A percentile compares a stretch with the other conserved stretches of the same genome.
Conservation (phyloP, 1,284 basidiomycete genomes). For the Microbotryum silenes-acaulis region DNA sequence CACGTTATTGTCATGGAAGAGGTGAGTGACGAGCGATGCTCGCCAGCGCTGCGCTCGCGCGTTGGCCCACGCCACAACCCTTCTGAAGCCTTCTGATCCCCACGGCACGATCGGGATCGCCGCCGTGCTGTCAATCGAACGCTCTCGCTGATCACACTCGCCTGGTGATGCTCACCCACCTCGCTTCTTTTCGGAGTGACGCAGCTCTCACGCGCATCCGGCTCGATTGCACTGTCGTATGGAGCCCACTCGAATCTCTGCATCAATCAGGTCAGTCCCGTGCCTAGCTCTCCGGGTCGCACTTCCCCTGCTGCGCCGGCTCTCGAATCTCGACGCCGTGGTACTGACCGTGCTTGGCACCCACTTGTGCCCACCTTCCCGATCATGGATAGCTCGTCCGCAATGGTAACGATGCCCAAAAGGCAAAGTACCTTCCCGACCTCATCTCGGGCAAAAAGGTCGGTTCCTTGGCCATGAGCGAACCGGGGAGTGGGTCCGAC, state of each 20-base stretch:
- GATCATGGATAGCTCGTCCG: conserved; percentile 59
- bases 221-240: conserved; percentile 83
- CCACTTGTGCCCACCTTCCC: background rate
- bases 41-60: no score
- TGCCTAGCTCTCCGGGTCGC: background rate
- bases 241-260: conserved; percentile 90
- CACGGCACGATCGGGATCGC: no score
- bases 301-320: background rate
- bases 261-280: conserved; percentile 50
- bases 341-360: background rate
- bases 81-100: no score
- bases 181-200: background rate
- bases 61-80: no score
- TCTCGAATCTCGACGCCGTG: background rate
- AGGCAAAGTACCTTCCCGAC: conserved; percentile 76
- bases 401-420: conserved; percentile 78
- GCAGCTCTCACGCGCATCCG: conserved; percentile 73
- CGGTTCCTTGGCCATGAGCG: conserved; percentile 89
- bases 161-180: background rate
- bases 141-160: background rate
- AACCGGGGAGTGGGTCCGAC: conserved; percentile 65
- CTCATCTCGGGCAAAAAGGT: conserved; percentile 73
- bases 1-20: conserved; percentile 84
- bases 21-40: conserved; percentile 34
- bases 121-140: no score